Base-by-base conservation (phyloP, 1,284 basidiomycete genomes). In the Polyporus tsugae region DNA sequence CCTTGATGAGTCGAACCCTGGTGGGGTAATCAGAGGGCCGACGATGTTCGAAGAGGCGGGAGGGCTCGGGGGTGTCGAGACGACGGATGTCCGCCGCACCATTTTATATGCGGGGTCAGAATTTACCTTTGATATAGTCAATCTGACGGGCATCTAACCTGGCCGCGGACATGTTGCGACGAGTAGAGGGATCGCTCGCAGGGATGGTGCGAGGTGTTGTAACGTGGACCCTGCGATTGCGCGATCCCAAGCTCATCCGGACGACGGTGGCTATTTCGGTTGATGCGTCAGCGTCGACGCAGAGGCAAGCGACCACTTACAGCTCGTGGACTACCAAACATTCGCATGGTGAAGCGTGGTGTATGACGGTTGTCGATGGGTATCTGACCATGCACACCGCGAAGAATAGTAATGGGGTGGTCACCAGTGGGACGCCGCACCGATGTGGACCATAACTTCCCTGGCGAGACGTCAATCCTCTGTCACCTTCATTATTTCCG, bases 191-290 rank as follows among this genome's bases (percentile, higher is more conserved):
- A 41, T 36, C 15, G 25, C 9, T 29, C 22, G 57, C 17, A 59
- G 64, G 49, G 66, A 74, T 74, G 71, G 68, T 70, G 73, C 36
- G 69, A 70, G 64, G 67, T 74, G 67, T 68, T 66, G 73, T 74
- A 70, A 74, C 58, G 64, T 57, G 62, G 22, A 60, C 52, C 58
- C 41, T 46, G 55, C 69, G 69, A 74, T 74, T 74, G 73, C 73
- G 73, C 73, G 69, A 74, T 74, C 59, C 38, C 52, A 39, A 62
- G 68, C 67, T 65, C 69, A 69, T 63, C 58, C 42, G 17, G 60
- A 53, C 53, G n/a, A 41, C 35, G 17, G 36, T 44, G n/a, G 60
- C 65, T 58, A 58, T 62, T 62, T 25, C 7, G 42, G 55, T 41
- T 36, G 38, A 7, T 35, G 41, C 38, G 25, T 66, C 53, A 66